Conservation (phyloP, 2,329 filamentous ascomycete species). For the Fonsecaea erecta region DNA sequence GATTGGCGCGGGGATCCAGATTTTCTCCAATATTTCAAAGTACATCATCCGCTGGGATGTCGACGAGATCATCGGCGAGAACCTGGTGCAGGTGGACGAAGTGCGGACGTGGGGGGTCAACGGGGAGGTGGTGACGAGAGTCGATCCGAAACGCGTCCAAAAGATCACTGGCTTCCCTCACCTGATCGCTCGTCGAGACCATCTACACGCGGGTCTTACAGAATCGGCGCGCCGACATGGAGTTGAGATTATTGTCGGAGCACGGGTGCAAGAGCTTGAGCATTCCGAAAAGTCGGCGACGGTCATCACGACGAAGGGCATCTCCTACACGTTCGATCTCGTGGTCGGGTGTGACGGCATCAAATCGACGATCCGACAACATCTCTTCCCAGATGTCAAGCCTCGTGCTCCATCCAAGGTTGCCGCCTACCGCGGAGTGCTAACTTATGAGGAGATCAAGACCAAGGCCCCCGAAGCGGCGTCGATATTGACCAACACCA, state of each 20-base stretch:
- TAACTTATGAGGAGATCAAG: slow-evolving; percentile 39
- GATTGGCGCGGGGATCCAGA: slow-evolving; percentile 46
- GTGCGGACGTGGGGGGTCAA: slow-evolving; percentile 42
- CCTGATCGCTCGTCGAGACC: slow-evolving; percentile 22
- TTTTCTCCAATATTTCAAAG: slow-evolving; percentile 49
- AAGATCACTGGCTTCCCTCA: slow-evolving; percentile 18
- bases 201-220: slow-evolving; percentile 23
- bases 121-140: slow-evolving; percentile 23
- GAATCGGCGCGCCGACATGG: slow-evolving; percentile 22
- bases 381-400: slow-evolving; percentile 43
- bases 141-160: slow-evolving; percentile 16
- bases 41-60: slow-evolving; percentile 49
- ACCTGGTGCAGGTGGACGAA: slow-evolving; percentile 48
- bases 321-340: slow-evolving; percentile 42
- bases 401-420: slow-evolving; percentile 16
- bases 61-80: slow-evolving; percentile 47
- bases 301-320: slow-evolving; percentile 30
- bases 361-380: slow-evolving; percentile 45
- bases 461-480: slow-evolving; percentile 46
- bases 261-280: slow-evolving; percentile 13
- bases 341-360: slow-evolving; percentile 50
- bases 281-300: slow-evolving; percentile 9
- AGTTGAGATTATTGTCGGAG: slow-evolving; percentile 20
- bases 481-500: slow-evolving; percentile 50
- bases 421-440: slow-evolving; percentile 13